These are phyloP conservation scores for Cnidoscolus chayamansa DNA, from an alignment of 441 rosid genomes.

Conservation along the genomic window DNA sequence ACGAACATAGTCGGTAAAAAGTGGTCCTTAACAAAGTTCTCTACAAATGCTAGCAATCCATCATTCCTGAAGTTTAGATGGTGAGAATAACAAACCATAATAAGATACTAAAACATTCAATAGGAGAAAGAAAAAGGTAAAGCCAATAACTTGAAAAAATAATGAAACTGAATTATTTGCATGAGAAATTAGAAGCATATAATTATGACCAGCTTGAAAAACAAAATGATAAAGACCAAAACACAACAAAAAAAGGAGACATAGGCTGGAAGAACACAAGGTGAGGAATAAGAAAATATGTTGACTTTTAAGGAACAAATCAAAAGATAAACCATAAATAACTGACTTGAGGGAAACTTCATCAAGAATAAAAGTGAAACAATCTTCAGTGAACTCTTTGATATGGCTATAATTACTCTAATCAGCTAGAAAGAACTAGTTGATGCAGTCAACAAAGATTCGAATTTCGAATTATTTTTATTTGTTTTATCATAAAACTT, in stretches of 20 bases:
- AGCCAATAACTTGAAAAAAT: neutral
- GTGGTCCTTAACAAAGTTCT: conserved; percentile 96
- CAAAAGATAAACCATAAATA: neutral
- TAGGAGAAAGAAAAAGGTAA: neutral
- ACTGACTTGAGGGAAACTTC: neutral
- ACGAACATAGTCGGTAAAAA: conserved; percentile 95
- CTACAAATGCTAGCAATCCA: conserved; percentile 91
- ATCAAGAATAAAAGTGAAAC: neutral
- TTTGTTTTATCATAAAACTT: no score
- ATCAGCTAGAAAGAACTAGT: neutral
- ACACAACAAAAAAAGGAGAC: neutral
- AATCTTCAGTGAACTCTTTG: neutral
- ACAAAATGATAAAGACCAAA: no score
- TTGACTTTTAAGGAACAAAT: neutral
- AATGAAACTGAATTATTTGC: neutral
- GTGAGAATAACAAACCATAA: conserved; percentile 13
- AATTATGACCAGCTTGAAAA: neutral
- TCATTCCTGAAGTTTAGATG: conserved; percentile 65
- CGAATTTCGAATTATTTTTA: no score
- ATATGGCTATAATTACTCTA: neutral
- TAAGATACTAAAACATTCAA: conserved; percentile 1
- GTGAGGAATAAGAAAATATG: neutral
- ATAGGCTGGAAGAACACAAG: neutral
- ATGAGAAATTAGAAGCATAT: neutral
- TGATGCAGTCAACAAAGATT: no score